A percentile compares a stretch with the other conserved stretches of the same genome.
Evolutionary conservation across 352 stramenopile species (phyloP).

Genomic region (Pythium utonaiense): DNA sequence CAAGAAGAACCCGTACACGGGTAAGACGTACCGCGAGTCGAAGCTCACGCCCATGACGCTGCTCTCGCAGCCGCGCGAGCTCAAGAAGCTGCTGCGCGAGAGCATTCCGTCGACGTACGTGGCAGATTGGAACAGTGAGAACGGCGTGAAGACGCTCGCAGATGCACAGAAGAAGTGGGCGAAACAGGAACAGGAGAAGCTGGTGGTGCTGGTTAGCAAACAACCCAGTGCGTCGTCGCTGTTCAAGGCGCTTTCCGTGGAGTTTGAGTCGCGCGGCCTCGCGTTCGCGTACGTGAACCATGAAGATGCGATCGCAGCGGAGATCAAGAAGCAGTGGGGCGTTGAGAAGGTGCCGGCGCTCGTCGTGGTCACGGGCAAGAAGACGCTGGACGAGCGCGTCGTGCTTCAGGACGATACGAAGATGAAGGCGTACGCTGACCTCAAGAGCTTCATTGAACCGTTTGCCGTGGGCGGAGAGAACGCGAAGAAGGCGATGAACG

Average conservation of each 20-base stretch:
- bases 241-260: conserved; percentile 55
- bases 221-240: conserved; percentile 53
- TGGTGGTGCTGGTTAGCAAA: conserved; percentile 63
- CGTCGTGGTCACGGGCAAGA: conserved; percentile 28
- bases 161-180: conserved; percentile 26
- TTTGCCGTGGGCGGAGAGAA: conserved; percentile 29
- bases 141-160: conserved; percentile 12
- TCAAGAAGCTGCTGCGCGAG: conserved; percentile 63
- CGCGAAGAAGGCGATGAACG: not conserved
- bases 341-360: conserved; percentile 44
- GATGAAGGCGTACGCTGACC: conserved; percentile 49
- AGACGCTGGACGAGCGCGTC: conserved; percentile 4
- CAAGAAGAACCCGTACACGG: conserved; percentile 74
- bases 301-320: conserved; percentile 27
- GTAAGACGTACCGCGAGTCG: conserved; percentile 53
- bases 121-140: conserved; percentile 23
- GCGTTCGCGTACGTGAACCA: conserved; percentile 52
- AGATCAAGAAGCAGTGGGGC: conserved; percentile 31
- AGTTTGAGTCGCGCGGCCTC: conserved; percentile 46
- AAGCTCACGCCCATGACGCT: conserved; percentile 28
- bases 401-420: conserved; percentile 29
- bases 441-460: conserved; percentile 52
- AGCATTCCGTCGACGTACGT: conserved; percentile 56
- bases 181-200: conserved; percentile 6
- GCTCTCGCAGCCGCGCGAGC: conserved; percentile 41